Conservation (phyloP, 192 early-diverging fungal genomes). For the Coemansia sp. region DNA sequence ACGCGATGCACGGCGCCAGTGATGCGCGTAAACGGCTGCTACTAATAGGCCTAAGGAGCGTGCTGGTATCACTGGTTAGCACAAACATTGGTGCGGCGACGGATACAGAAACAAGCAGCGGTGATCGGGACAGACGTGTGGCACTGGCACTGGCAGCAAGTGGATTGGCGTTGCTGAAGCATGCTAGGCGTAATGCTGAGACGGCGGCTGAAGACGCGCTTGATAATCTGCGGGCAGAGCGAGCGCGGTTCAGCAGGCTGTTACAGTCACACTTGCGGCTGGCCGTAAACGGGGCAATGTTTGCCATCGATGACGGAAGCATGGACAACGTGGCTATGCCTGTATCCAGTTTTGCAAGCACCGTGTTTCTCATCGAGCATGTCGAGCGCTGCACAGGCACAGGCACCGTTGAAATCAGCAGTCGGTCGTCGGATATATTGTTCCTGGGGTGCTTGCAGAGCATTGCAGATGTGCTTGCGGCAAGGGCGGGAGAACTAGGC, state of each 20-base stretch:
- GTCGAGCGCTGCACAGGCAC: conserved; percentile 20
- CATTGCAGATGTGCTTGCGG: conserved; percentile 38
- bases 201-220: not conserved
- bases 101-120: not conserved
- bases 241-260: conserved; percentile 27
- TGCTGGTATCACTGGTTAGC: not conserved
- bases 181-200: not conserved
- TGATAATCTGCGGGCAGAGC: conserved; percentile 25
- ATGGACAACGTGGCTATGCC: conserved; percentile 29
- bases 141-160: not conserved
- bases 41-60: not conserved
- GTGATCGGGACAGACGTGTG: not conserved
- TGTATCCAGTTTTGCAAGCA: conserved; percentile 21
- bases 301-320: conserved; percentile 14
- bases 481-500: conserved; percentile 33
- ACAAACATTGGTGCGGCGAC: not conserved
- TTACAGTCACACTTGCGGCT: conserved; percentile 36
- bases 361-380: conserved; percentile 28
- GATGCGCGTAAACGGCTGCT: not conserved
- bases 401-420: not conserved
- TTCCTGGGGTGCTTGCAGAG: conserved; percentile 28
- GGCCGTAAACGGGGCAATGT: conserved; percentile 11
- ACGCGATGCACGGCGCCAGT: not conserved
- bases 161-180: not conserved
- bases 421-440: not conserved